Conservation (phyloP, 2,329 filamentous ascomycete genomes). For the Colletotrichum sp. region DNA sequence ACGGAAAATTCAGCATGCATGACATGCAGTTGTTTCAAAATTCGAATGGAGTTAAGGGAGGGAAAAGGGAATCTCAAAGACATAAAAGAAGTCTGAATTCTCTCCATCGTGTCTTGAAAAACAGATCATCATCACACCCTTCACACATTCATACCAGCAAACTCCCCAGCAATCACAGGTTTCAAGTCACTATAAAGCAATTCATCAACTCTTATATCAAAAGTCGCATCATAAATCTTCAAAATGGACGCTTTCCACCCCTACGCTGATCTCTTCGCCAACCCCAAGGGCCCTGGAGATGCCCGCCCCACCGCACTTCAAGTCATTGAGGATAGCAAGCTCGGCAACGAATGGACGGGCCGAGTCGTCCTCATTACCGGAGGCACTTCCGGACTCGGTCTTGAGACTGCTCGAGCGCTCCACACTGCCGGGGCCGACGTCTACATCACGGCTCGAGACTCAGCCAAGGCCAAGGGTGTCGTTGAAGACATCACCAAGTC, state of each 20-base stretch:
- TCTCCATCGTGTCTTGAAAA: neutral
- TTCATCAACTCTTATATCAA: neutral
- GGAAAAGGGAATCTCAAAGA: neutral
- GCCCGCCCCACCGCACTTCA: constrained; percentile 39
- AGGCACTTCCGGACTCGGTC: constrained; percentile 42
- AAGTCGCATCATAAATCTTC: neutral
- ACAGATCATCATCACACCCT: neutral
- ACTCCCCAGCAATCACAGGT: neutral
- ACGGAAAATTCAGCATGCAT: neutral
- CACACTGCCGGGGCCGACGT: constrained; percentile 46
- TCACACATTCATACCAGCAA: neutral
- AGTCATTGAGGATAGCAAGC: constrained; percentile 35
- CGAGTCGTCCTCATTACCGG: constrained; percentile 49
- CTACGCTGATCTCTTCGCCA: neutral
- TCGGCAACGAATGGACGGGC: constrained; percentile 31
- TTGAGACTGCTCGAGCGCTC: constrained; percentile 47
- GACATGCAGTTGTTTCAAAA: neutral
- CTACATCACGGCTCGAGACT: constrained; percentile 46
- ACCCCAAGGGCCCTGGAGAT: constrained; percentile 36
- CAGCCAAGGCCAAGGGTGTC: constrained; percentile 31
- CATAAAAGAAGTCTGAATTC: neutral
- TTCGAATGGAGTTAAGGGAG: neutral
- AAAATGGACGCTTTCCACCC: constrained; percentile 1
- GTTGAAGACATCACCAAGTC: constrained; percentile 18
- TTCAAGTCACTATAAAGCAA: neutral